A percentile compares a stretch with the other conserved stretches of the same genome.
Conservation (phyloP, 1,139 yeast species). For the Scheffersomyces parashehatae region DNA sequence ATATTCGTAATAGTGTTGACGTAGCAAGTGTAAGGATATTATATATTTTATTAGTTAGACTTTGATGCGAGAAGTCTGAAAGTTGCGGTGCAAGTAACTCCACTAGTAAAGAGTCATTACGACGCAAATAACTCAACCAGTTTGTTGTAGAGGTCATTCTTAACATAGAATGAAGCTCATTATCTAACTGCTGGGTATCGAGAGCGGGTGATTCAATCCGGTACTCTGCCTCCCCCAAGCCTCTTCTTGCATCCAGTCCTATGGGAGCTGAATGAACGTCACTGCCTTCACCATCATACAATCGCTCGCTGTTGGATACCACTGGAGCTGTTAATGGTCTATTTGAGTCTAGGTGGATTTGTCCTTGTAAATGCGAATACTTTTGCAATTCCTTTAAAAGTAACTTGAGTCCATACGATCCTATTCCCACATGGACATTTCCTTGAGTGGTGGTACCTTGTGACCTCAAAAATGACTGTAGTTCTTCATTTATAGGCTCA, state of each 20-base stretch:
- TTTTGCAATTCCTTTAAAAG: constrained; percentile 34
- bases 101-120: constrained; percentile 1
- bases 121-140: not conserved
- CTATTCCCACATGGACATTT: constrained; percentile 15
- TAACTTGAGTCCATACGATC: constrained; percentile 36
- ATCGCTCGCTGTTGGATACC: not conserved
- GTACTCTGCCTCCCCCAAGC: not conserved
- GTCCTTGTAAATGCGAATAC: constrained; percentile 21
- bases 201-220: not conserved
- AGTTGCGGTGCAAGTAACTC: constrained; percentile 14
- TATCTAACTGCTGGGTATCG: not conserved
- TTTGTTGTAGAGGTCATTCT: not conserved
- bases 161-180: not conserved
- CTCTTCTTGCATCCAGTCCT: not conserved
- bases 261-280: not conserved
- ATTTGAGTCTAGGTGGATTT: constrained; percentile 10
- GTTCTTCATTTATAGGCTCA: constrained; percentile 16
- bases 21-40: constrained; percentile 43
- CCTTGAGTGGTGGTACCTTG: constrained; percentile 5
- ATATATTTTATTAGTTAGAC: constrained; percentile 16
- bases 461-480: constrained; percentile 10
- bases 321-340: constrained; percentile 19
- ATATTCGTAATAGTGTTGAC: constrained; percentile 41
- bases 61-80: constrained; percentile 7
- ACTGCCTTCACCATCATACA: not conserved